These are phyloP conservation scores for Capsicum baccatum DNA, from an alignment of 257 asterid genomes.

Conservation along the genomic window DNA sequence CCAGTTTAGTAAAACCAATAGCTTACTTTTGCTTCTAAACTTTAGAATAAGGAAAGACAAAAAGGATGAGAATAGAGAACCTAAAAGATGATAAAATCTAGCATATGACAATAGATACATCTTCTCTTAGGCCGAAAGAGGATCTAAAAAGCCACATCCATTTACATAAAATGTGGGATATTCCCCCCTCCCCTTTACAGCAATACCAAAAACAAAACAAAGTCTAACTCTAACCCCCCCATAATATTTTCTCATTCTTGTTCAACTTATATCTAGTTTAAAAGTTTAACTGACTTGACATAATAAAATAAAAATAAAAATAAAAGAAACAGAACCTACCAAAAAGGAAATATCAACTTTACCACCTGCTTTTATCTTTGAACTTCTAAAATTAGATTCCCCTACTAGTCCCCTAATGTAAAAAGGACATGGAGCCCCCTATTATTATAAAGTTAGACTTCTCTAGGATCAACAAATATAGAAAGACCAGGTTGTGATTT, in stretches of 20 bases:
- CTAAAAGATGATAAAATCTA: constrained; percentile 24
- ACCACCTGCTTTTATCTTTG: constrained; percentile 1
- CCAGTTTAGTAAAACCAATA: not conserved
- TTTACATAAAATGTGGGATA: constrained; percentile 49
- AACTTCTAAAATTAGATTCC: constrained; percentile 32
- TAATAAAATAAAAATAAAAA: not conserved
- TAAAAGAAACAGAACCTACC: not conserved
- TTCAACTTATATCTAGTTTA: constrained; percentile 3
- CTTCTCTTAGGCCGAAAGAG: constrained; percentile 36
- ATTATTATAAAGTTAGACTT: constrained; percentile 45
- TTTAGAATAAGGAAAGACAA: constrained; percentile 24
- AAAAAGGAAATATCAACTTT: constrained; percentile 23
- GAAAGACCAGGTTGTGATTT: constrained; percentile 75
- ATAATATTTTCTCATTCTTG: not conserved
- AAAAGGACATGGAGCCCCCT: constrained; percentile 23
- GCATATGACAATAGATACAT: constrained; percentile 10
- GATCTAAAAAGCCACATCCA: constrained; percentile 53
- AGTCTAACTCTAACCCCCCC: constrained; percentile 26
- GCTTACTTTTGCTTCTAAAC: not conserved
- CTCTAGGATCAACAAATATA: constrained; percentile 95
- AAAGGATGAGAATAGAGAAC: constrained; percentile 21
- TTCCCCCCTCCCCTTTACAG: constrained; percentile 43
- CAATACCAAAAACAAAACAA: constrained; percentile 43
- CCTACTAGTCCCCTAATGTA: not conserved
- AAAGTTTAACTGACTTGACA: not conserved